These are phyloP conservation scores for Polytrichum formosum DNA, from an alignment of 225 moss, liverwort and hornwort genomes.

Conservation along the genomic window DNA sequence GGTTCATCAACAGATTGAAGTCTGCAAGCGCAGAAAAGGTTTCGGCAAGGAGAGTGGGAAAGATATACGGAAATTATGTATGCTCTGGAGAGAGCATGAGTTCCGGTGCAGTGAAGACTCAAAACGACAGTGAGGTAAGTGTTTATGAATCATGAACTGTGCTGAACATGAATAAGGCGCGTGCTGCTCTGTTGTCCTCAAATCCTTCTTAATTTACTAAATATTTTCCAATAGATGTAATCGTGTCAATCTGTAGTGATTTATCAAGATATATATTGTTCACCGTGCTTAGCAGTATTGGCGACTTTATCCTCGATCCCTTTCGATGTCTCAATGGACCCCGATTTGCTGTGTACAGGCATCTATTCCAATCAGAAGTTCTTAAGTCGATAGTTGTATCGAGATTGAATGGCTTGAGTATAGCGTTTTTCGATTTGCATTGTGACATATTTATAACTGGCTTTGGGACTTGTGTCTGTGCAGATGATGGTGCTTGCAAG, in stretches of 20 bases:
- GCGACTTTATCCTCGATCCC: background rate
- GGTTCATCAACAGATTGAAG: background rate
- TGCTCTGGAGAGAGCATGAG: slow-evolving; percentile 2
- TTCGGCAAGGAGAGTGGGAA: background rate
- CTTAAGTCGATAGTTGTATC: background rate
- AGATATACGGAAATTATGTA: background rate
- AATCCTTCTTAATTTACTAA: background rate
- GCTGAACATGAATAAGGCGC: background rate
- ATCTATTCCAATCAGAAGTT: background rate
- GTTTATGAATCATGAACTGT: background rate
- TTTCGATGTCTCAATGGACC: background rate
- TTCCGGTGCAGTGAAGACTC: background rate
- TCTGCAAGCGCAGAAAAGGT: background rate
- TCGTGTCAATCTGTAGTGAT: no score
- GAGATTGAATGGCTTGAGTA: background rate
- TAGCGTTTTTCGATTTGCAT: background rate
- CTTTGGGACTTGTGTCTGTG: background rate
- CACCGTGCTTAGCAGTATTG: background rate
- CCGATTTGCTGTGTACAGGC: background rate
- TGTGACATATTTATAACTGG: background rate
- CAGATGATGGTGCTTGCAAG: slow-evolving; percentile 20
- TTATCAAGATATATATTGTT: no score
- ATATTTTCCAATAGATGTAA: background rate
- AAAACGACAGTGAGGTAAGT: slow-evolving; percentile 6
- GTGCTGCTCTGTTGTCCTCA: background rate